A percentile compares a stretch with the other conserved stretches of the same genome.
Evolutionary conservation across 2,329 filamentous ascomycete species (phyloP).

Genomic region (Colletotrichum karsti): DNA sequence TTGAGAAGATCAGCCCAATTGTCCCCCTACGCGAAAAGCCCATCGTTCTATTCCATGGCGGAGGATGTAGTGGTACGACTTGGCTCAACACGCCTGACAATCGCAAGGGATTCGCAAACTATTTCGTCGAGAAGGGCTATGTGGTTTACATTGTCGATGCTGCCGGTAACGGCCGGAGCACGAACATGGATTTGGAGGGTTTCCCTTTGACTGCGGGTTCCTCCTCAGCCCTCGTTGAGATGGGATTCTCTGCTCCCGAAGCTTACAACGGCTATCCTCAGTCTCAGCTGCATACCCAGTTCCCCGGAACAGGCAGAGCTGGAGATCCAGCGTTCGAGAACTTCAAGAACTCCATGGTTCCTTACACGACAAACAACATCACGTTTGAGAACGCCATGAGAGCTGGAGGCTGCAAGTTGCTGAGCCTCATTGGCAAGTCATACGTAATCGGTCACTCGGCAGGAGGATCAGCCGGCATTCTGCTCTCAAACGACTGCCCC

Average conservation of each 20-base stretch:
- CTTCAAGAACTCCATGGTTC: constrained; percentile 38
- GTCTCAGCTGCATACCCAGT: constrained; percentile 44
- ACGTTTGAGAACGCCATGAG: constrained; percentile 38
- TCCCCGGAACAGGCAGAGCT: constrained; percentile 42
- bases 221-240: constrained; percentile 33
- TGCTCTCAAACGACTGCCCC: constrained; percentile 36
- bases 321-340: constrained; percentile 38
- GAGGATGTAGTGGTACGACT: not conserved
- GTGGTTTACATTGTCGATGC: constrained; percentile 54
- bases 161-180: constrained; percentile 48
- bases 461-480: constrained; percentile 29
- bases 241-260: constrained; percentile 41
- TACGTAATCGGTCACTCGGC: constrained; percentile 41
- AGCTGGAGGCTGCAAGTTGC: constrained; percentile 36
- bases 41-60: constrained; percentile 16
- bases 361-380: constrained; percentile 36
- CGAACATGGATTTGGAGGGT: constrained; percentile 32
- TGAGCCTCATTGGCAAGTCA: constrained; percentile 38
- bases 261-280: constrained; percentile 32
- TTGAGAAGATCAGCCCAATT: constrained; percentile 53
- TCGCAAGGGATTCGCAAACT: constrained; percentile 52
- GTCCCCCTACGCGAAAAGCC: not conserved
- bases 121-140: constrained; percentile 50
- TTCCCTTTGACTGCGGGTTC: constrained; percentile 29
- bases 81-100: constrained; percentile 57